A percentile compares a stretch with the other conserved stretches of the same genome.
Evolutionary conservation across 2,329 filamentous ascomycete genomes (phyloP).

Genomic region (Ceratocystis papillata): DNA sequence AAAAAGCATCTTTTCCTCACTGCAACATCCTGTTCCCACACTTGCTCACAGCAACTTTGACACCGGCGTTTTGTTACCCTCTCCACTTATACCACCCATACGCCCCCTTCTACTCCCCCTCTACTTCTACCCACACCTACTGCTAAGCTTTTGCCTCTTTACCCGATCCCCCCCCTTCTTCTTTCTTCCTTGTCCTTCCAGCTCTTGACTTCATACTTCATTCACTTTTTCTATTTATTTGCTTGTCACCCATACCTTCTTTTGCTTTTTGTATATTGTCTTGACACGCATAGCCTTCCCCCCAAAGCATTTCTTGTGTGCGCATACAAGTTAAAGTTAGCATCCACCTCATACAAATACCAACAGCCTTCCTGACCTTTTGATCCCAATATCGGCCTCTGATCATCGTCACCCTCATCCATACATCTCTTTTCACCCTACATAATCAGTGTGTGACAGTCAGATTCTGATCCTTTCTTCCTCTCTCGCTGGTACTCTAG

Average conservation of each 20-base stretch:
- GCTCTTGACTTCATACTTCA: background rate
- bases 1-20: background rate
- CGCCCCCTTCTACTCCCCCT: constrained; percentile 2
- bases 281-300: background rate
- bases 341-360: background rate
- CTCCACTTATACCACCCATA: constrained; percentile 11
- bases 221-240: background rate
- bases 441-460: constrained; percentile 1
- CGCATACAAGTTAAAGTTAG: background rate
- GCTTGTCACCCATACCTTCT: background rate
- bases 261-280: constrained; percentile 7
- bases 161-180: constrained; percentile 2
- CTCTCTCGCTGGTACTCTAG: background rate
- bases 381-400: background rate
- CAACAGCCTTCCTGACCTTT: background rate
- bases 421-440: background rate
- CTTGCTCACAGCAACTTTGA: background rate
- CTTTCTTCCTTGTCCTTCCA: constrained; percentile 1
- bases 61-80: constrained; percentile 9
- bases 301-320: background rate
- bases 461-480: background rate
- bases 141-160: constrained; percentile 5
- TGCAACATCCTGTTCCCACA: constrained; percentile 10
- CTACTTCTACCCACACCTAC: background rate
- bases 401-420: background rate